Evolutionary conservation across 169 alveolate species (phyloP), one percentile per base, ranked within the genome.

Genomic region (Cryptosporidium sp.): DNA sequence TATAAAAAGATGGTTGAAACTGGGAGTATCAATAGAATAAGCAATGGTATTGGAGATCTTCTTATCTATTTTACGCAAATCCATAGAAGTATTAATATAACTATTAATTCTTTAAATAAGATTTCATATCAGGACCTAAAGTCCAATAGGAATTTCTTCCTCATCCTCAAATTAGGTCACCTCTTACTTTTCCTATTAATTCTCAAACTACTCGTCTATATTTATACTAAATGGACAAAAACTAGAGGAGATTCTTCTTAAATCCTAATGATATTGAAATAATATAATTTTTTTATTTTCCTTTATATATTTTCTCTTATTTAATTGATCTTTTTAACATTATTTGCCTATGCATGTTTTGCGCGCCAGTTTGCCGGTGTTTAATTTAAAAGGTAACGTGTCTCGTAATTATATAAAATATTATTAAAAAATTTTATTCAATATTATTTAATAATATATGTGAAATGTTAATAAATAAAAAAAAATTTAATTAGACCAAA

Each of bases 1-100:
- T 80, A 80, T n/a, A 62, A 42, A 65, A 80, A 53, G 33, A 80
- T 80, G 89, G 51, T 62, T 12, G 69, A 44, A 29, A 67, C 75
- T 26, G 75, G 89, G 14, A 33, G 62, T 51, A 80, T 80, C 0
- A 35, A 53, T 21, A 80, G 52, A 65, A 45, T 80, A 29, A 48
- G 89, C 48, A 80, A 62, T 48, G 69, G 80, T 4, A 16, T 80
- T 48, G 75, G 65, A 29, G 75, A 80, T 14, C 21, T 60, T 21
- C 60, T 80, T 1, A 29, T 65, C 14, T 21, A n/a, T 26, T 21
- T 62, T 16, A 51, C 75, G 12, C 16, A 65, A 26, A 26, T 80
- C 26, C 89, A 80, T 18, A 37, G 42, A 42, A 52, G 23, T 6
- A 3, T 60, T 42, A 26, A 56, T 9, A 1, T 23, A 26, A 23